phyloP scores from a whole-genome alignment of 352 stramenopile species.

The Peronospora tabacina region DNA sequence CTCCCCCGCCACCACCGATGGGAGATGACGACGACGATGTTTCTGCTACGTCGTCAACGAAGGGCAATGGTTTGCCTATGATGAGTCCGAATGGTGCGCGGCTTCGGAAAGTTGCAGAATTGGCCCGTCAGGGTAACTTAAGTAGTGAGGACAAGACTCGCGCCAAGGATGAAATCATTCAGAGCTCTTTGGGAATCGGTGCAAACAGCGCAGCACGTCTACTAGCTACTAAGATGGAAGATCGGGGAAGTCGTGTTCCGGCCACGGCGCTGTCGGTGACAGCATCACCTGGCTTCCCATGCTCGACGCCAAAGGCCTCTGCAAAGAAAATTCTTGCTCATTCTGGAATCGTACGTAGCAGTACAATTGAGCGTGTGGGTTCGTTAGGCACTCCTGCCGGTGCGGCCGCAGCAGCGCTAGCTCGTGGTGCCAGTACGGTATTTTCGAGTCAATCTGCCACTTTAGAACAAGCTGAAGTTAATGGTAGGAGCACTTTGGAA shows the following conservation, averaged over 20 bases:
- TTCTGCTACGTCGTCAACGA: conserved; percentile 50
- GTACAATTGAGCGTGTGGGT: conserved; percentile 3
- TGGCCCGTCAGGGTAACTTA: conserved; percentile 66
- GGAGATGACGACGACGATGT: conserved; percentile 60
- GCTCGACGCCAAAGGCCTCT: conserved; percentile 44
- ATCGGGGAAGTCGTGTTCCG: conserved; percentile 30
- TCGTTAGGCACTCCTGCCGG: conserved; percentile 19
- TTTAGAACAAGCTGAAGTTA: conserved; percentile 24
- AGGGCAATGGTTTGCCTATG: conserved; percentile 51
- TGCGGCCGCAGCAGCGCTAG: conserved; percentile 11
- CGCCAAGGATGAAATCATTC: conserved; percentile 83
- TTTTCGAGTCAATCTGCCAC: conserved; percentile 23
- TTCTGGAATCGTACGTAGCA: conserved; percentile 50
- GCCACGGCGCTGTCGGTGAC: conserved; percentile 20
- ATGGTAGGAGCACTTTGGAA: conserved; percentile 35
- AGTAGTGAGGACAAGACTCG: conserved; percentile 81
- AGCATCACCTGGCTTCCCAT: conserved; percentile 45
- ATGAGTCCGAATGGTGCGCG: conserved; percentile 78
- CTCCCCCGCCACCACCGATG: conserved; percentile 56
- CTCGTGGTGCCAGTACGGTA: conserved; percentile 24
- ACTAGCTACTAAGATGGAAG: conserved; percentile 46
- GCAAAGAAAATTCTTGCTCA: conserved; percentile 42
- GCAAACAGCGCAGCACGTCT: conserved; percentile 55
- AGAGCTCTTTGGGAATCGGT: conserved; percentile 70
- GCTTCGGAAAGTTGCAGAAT: conserved; percentile 68